Evolutionary conservation across 2,329 filamentous ascomycete species (phyloP).

Genomic region (Aspergillus ibericus): DNA sequence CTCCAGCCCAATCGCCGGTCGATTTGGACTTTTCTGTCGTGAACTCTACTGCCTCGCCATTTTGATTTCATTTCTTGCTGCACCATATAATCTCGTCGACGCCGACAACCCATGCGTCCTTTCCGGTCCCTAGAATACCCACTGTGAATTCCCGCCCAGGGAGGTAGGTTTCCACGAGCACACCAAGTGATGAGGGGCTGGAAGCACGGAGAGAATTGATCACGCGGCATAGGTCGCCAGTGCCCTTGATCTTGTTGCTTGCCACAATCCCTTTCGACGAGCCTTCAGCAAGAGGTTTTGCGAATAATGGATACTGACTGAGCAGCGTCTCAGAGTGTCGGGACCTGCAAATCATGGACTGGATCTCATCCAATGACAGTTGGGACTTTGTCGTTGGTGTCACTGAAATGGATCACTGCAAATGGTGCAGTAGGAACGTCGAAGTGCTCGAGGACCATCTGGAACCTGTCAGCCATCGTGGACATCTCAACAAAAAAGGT

Average conservation of each 20-base stretch:
- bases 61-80: not conserved
- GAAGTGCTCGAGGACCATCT: conserved; percentile 19
- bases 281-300: conserved; percentile 17
- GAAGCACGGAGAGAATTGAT: conserved; percentile 15
- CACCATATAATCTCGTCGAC: conserved; percentile 17
- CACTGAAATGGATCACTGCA: conserved; percentile 1
- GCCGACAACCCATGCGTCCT: conserved; percentile 17
- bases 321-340: not conserved
- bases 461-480: not conserved
- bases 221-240: conserved; percentile 8
- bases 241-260: conserved; percentile 15
- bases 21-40: conserved; percentile 10
- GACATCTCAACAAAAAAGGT: not conserved
- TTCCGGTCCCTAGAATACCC: conserved; percentile 21
- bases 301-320: conserved; percentile 21
- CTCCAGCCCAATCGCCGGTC: conserved; percentile 1
- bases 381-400: conserved; percentile 1
- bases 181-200: conserved; percentile 13
- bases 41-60: conserved; percentile 3
- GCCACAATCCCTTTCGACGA: conserved; percentile 21
- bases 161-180: conserved; percentile 24
- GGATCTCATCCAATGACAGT: not conserved
- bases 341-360: not conserved
- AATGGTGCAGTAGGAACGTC: conserved; percentile 20
- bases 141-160: conserved; percentile 26